Conservation (phyloP, 257 asterid species). For the Galeopsis tetrahit region DNA sequence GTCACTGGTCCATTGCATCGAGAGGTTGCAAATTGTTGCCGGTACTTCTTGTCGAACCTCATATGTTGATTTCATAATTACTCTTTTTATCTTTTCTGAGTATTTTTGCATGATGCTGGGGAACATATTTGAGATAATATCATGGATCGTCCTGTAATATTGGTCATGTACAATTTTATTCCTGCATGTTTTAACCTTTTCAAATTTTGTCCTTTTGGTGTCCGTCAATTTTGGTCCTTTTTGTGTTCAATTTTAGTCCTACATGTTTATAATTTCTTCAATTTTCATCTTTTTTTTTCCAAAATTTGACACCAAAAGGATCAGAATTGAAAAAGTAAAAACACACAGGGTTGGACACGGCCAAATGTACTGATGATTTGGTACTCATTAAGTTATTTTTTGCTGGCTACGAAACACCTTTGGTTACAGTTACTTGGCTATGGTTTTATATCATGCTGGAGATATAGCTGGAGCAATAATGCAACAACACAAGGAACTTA, state of each 20-base stretch:
- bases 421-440: conserved; percentile 80
- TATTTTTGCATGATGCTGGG: conserved; percentile 6
- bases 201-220: too few species aligned
- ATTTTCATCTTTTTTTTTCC: too few species aligned
- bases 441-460: conserved; percentile 98
- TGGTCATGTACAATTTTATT: too few species aligned
- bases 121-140: neutral
- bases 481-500: conserved; percentile 98
- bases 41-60: conserved; percentile 52
- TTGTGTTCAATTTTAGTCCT: too few species aligned
- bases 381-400: conserved; percentile 17
- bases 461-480: conserved; percentile 97
- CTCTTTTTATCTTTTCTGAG: neutral
- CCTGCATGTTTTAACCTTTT: too few species aligned
- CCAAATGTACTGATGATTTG: too few species aligned
- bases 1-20: conserved; percentile 99
- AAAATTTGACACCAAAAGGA: too few species aligned
- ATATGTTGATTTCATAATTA: conserved; percentile 6
- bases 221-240: too few species aligned
- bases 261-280: too few species aligned
- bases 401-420: neutral
- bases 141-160: too few species aligned
- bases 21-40: conserved; percentile 99
- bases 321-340: too few species aligned
- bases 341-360: too few species aligned